phyloP scores from a whole-genome alignment of 495 filamentous ascomycete genomes.

The Evansstolkia leycettana region DNA sequence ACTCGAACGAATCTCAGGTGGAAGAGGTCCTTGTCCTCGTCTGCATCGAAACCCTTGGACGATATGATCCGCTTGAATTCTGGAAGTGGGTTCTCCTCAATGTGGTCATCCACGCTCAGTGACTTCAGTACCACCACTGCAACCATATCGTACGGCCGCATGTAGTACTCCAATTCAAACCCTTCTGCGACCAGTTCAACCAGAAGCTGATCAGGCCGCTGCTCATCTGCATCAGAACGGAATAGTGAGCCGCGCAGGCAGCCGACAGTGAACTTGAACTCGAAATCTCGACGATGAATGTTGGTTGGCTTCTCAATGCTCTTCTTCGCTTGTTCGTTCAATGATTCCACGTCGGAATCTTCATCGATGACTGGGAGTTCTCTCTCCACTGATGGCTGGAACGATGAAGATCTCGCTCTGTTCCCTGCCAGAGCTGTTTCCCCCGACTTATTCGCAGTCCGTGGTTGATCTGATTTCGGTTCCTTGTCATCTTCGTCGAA shows the following conservation, averaged over 20 bases:
- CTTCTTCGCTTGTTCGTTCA: constrained; percentile 50
- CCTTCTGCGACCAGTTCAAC: constrained; percentile 85
- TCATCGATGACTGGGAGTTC: constrained; percentile 71
- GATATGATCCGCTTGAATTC: constrained; percentile 96
- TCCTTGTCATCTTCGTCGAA: constrained; percentile 43
- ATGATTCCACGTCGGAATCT: constrained; percentile 50
- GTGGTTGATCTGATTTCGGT: constrained; percentile 10
- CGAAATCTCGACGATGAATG: constrained; percentile 77
- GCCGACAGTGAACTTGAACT: constrained; percentile 92
- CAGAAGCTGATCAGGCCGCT: constrained; percentile 65
- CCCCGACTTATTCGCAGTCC: constrained; percentile 11
- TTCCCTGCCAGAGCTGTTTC: constrained; percentile 19
- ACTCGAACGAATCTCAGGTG: constrained; percentile 80
- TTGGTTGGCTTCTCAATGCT: constrained; percentile 43
- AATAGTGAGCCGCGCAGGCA: constrained; percentile 85
- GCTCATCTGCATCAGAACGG: constrained; percentile 68
- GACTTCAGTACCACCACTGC: constrained; percentile 80
- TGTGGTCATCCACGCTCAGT: constrained; percentile 86
- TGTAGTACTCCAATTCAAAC: constrained; percentile 76
- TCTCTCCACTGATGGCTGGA: constrained; percentile 51
- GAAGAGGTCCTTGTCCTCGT: constrained; percentile 72
- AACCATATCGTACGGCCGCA: constrained; percentile 81
- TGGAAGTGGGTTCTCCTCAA: constrained; percentile 74
- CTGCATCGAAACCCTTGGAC: constrained; percentile 61
- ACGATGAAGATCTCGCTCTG: constrained; percentile 44